A percentile compares a stretch with the other conserved stretches of the same genome.
Conservation (phyloP, 306 rosid species). For the Ormosia emarginata region DNA sequence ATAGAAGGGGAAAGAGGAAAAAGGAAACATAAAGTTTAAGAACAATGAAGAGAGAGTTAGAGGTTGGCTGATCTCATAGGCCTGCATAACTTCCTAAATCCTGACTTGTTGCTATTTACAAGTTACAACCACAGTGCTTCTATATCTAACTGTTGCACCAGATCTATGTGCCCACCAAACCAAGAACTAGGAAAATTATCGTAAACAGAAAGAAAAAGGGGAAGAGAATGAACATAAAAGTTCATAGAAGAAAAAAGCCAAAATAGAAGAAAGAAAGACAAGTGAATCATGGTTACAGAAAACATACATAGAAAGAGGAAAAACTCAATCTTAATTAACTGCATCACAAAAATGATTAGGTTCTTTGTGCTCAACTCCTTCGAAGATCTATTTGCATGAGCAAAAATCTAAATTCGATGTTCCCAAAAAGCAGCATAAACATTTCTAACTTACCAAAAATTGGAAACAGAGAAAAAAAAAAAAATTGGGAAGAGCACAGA, state of each 20-base stretch:
- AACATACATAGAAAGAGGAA: constrained; percentile 25
- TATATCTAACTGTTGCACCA: constrained; percentile 44
- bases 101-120: constrained; percentile 45
- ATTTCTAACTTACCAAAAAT: not conserved
- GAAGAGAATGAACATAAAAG: constrained; percentile 6
- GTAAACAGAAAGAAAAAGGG: constrained; percentile 27
- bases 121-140: constrained; percentile 44
- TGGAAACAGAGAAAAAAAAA: not conserved
- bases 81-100: constrained; percentile 39
- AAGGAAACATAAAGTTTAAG: constrained; percentile 37
- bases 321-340: constrained; percentile 26
- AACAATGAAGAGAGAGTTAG: constrained; percentile 41
- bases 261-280: constrained; percentile 35
- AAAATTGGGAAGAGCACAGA: not conserved
- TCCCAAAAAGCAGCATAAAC: not conserved
- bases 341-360: constrained; percentile 23
- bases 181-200: constrained; percentile 41
- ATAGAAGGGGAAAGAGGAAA: constrained; percentile 20
- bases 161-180: constrained; percentile 64
- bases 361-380: constrained; percentile 16
- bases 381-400: constrained; percentile 22
- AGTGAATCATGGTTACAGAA: constrained; percentile 29
- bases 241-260: constrained; percentile 29
- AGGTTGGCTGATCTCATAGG: constrained; percentile 51
- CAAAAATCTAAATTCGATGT: not conserved